Evolutionary conservation across 352 stramenopile genomes (phyloP).

Genomic region (Elongisporangium prolatum): DNA sequence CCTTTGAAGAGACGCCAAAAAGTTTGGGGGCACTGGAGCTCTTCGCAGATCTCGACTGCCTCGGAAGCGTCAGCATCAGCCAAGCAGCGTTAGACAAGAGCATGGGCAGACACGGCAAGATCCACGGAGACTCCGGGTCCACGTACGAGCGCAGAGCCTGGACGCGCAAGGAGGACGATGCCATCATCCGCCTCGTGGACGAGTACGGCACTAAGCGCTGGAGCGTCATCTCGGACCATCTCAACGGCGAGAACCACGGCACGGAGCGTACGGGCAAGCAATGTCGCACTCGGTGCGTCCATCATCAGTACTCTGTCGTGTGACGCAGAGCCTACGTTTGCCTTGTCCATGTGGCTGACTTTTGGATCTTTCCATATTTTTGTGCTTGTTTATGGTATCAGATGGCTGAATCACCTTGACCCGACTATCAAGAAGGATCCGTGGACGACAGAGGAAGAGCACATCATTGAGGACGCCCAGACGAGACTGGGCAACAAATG

Average conservation of each 20-base stretch:
- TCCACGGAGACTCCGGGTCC: conserved; percentile 36
- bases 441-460: conserved; percentile 88
- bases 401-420: conserved; percentile 83
- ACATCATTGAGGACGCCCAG: conserved; percentile 88
- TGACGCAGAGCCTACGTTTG: background rate
- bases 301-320: background rate
- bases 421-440: conserved; percentile 85
- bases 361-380: conserved; percentile 1
- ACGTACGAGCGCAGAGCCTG: conserved; percentile 81
- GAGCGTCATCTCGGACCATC: conserved; percentile 84
- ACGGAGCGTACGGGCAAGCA: conserved; percentile 84
- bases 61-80: background rate
- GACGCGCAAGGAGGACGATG: conserved; percentile 84
- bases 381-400: conserved; percentile 10
- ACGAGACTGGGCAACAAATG: conserved; percentile 95
- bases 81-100: conserved; percentile 3
- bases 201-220: conserved; percentile 86
- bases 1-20: background rate
- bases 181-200: conserved; percentile 80
- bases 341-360: background rate
- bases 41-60: background rate
- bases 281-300: conserved; percentile 56
- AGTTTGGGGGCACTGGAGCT: background rate
- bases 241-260: conserved; percentile 82
- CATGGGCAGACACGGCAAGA: conserved; percentile 57